Base-by-base conservation (phyloP, 176 grass and related monocot species). In the Oryza brachyantha region DNA sequence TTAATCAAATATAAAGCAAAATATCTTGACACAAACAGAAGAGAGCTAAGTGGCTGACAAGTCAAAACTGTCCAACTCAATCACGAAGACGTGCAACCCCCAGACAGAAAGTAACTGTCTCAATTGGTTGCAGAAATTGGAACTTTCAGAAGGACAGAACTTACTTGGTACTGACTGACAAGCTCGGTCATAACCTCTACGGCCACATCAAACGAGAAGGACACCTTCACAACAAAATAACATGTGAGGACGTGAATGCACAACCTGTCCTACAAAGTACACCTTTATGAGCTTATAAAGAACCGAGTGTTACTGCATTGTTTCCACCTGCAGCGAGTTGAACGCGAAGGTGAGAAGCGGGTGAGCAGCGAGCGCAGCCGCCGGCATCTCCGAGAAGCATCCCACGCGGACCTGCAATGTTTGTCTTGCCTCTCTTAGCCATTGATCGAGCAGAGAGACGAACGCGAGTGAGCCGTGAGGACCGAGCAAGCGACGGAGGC, bases 111-210 rank as follows among this genome's bases (percentile, higher is more conserved):
- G 19, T 55, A 38, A 55, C 55, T 76, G 13, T 1, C 72, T 9
- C 26, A 72, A 35, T 78, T 77, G 73, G 36, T 36, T 59, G 37
- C 42, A 29, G 14, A 12, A 46, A 46, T 46, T 14, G 6, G 43
- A 72, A 70, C 78, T 89, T 89, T 91, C 35, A 36, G 4, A 32
- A 32, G 31, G 76, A 79, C 16, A 29, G 9, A 72, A 70, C 81
- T 89, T 91, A 99, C 96, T 83, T 95, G 90, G 60, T 95, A 83
- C 43, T 93, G 90, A 75, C 83, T 86, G 71, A 99, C 84, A 73
- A 99, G 96, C 69, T 98, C 96, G 32, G 81, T 91, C 85, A 93
- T 92, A 77, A 93, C 92, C 81, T 99, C 92, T 75, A 93, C 85
- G 41, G 90, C 90, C 81, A 95, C 88, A 19, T 99, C 96, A 85